Percentiles rank a stretch among this genome's conserved stretches.
Evolutionary conservation across 345 rosid species (phyloP).

Genomic region (Citrus glauca): DNA sequence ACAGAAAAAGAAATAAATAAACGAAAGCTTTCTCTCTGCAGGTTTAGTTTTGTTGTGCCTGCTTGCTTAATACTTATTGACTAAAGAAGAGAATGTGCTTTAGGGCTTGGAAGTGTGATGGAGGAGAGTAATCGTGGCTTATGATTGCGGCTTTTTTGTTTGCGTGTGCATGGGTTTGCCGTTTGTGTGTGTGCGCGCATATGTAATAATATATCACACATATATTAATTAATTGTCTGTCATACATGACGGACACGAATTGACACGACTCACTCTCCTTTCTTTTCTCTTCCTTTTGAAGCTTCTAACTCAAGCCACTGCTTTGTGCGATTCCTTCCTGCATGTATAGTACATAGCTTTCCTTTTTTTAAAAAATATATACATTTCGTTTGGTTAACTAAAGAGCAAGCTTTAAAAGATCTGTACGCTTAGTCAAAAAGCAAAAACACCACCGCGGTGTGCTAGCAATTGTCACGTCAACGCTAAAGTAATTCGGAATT

Average conservation of each 20-base stretch:
- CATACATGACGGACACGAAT: constrained; percentile 21
- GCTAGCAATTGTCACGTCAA: background rate
- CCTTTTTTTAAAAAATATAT: no score
- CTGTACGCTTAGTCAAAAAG: constrained; percentile 7
- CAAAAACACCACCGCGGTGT: background rate
- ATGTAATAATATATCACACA: background rate
- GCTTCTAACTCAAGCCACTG: constrained; percentile 33
- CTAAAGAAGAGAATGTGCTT: background rate
- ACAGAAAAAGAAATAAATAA: background rate
- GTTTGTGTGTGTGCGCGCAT: constrained; percentile 21
- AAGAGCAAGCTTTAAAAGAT: background rate
- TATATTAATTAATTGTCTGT: background rate
- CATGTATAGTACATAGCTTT: background rate
- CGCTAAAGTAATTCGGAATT: background rate
- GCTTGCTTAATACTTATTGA: background rate
- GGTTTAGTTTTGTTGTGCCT: no score
- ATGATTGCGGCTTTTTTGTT: constrained; percentile 54
- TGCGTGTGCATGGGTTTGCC: constrained; percentile 36
- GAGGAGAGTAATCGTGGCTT: constrained; percentile 26
- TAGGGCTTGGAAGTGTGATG: background rate
- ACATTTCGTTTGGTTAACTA: no score
- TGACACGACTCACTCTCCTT: constrained; percentile 21
- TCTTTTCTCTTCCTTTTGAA: constrained; percentile 16
- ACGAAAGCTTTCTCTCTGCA: no score
- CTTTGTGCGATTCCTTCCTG: constrained; percentile 30